phyloP scores from a whole-genome alignment of 108 stramenopile genomes.

The Schizochytrium sp. region DNA sequence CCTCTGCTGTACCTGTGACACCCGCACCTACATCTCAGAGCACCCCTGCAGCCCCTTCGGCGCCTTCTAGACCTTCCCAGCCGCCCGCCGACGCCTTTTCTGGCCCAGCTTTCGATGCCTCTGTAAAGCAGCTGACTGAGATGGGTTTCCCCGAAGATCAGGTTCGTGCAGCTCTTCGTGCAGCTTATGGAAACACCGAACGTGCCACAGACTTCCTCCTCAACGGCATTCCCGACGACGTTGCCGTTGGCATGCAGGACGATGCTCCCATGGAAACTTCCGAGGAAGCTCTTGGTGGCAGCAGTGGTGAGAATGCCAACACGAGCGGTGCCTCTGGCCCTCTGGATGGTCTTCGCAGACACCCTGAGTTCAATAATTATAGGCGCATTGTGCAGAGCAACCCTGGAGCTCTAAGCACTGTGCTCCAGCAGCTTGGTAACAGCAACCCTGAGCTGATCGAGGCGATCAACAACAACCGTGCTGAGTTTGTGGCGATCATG shows the following conservation, averaged over 20 bases:
- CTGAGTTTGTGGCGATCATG: constrained; percentile 93
- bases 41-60: constrained; percentile 66
- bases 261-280: background rate
- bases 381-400: constrained; percentile 91
- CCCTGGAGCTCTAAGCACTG: constrained; percentile 86
- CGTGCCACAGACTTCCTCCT: constrained; percentile 96
- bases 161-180: constrained; percentile 85
- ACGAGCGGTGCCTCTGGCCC: constrained; percentile 65
- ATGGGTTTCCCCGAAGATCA: constrained; percentile 79
- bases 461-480: constrained; percentile 93
- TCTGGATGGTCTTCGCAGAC: constrained; percentile 85
- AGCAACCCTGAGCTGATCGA: constrained; percentile 89
- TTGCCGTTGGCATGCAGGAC: background rate
- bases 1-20: background rate
- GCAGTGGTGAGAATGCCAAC: constrained; percentile 35
- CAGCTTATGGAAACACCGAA: constrained; percentile 92
- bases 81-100: background rate
- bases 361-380: constrained; percentile 93
- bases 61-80: constrained; percentile 46
- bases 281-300: background rate
- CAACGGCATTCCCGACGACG: constrained; percentile 91
- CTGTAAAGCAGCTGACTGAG: constrained; percentile 63
- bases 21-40: constrained; percentile 61
- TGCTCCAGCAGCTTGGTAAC: constrained; percentile 89
- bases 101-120: background rate